Evolutionary conservation across 176 grass and related monocot species (phyloP).

Genomic region (Lolium rigidum): DNA sequence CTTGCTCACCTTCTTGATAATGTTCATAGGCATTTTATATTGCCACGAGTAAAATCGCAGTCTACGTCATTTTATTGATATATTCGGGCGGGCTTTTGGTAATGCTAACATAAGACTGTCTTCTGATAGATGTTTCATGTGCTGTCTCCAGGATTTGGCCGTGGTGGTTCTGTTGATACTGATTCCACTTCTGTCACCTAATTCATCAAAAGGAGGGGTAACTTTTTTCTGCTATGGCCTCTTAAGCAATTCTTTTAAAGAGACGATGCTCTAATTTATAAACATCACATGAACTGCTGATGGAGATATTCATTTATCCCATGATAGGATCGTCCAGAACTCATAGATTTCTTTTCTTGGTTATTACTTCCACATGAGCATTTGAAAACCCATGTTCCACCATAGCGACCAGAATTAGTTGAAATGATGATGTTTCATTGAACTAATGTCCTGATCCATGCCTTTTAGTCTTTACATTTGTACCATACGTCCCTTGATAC

Average conservation of each 20-base stretch:
- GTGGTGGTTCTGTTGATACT: slow-evolving; percentile 98
- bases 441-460: slow-evolving; percentile 5
- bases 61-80: slow-evolving; percentile 8
- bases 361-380: not conserved
- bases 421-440: not conserved
- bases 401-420: not conserved
- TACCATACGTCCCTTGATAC: slow-evolving; percentile 21
- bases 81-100: slow-evolving; percentile 25
- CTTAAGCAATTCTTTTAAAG: slow-evolving; percentile 19
- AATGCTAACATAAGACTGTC: slow-evolving; percentile 20
- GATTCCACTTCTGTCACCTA: slow-evolving; percentile 97
- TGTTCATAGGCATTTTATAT: not conserved
- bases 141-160: slow-evolving; percentile 77
- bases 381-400: slow-evolving; percentile 35
- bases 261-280: slow-evolving; percentile 16
- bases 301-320: slow-evolving; percentile 13
- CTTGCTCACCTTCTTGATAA: slow-evolving; percentile 24
- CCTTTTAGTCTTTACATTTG: slow-evolving; percentile 1
- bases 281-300: not conserved
- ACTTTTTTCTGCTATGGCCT: slow-evolving; percentile 47
- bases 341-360: not conserved
- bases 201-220: slow-evolving; percentile 99
- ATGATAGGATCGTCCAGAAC: not conserved
- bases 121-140: slow-evolving; percentile 45
- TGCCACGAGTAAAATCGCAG: not conserved